Percentiles rank a stretch among this genome's conserved stretches.
Evolutionary conservation across 2,329 filamentous ascomycete genomes (phyloP).

Genomic region (Cercospora citrullina): DNA sequence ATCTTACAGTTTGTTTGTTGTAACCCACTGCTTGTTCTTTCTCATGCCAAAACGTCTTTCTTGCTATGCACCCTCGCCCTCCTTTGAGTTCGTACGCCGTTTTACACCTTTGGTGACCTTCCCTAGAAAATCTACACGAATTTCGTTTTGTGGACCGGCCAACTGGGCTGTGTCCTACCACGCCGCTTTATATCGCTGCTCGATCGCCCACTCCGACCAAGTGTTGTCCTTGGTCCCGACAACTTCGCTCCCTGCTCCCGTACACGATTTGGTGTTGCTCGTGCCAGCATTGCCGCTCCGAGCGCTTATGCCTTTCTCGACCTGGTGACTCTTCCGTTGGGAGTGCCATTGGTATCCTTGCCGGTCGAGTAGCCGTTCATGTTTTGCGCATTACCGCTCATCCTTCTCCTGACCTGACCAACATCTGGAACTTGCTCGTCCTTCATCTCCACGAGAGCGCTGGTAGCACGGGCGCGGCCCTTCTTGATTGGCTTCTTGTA

Average conservation of each 20-base stretch:
- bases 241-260: not conserved
- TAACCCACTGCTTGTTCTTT: constrained; percentile 1
- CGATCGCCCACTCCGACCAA: not conserved
- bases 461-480: constrained; percentile 72
- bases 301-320: constrained; percentile 66
- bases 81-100: constrained; percentile 4
- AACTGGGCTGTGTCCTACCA: constrained; percentile 1
- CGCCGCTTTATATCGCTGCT: not conserved
- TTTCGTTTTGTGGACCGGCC: constrained; percentile 4
- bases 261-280: not conserved
- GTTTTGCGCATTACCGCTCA: constrained; percentile 44
- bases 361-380: constrained; percentile 38
- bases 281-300: not conserved
- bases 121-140: constrained; percentile 15
- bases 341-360: constrained; percentile 46
- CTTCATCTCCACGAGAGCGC: constrained; percentile 82
- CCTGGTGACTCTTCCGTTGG: constrained; percentile 63
- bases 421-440: constrained; percentile 63
- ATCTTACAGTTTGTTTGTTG: constrained; percentile 6
- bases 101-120: constrained; percentile 5
- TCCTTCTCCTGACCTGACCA: constrained; percentile 54
- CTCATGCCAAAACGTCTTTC: constrained; percentile 11
- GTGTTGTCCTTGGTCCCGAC: not conserved
- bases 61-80: constrained; percentile 8
- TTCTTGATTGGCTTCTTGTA: constrained; percentile 85